Conservation (phyloP, 371 early-diverging fungal genomes). For the Lichtheimia ornata region DNA sequence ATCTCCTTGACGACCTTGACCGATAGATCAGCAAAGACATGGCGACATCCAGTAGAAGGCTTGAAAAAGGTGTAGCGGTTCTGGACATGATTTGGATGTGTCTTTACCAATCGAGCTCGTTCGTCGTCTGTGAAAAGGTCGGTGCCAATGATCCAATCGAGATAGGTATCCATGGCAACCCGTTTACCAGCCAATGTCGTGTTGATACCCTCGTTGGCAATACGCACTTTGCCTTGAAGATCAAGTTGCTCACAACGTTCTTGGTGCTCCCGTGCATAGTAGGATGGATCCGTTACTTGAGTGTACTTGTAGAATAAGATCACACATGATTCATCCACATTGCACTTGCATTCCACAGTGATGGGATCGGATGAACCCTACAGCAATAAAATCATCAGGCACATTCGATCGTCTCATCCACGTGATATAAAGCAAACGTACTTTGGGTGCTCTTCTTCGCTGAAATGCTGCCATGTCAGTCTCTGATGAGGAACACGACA, state of each 20-base stretch:
- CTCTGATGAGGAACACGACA: too few species aligned
- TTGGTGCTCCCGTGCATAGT: conserved; percentile 48
- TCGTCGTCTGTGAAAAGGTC: conserved; percentile 8
- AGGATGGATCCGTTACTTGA: conserved; percentile 36
- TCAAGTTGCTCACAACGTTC: conserved; percentile 26
- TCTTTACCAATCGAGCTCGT: conserved; percentile 4
- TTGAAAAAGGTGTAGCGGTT: conserved; percentile 61
- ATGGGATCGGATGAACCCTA: conserved; percentile 50
- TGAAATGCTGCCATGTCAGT: background rate
- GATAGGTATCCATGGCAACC: conserved; percentile 43
- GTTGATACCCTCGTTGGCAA: conserved; percentile 69
- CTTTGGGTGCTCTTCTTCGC: conserved; percentile 15
- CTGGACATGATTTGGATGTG: background rate
- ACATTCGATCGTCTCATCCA: background rate
- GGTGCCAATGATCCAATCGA: conserved; percentile 40
- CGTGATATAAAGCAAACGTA: background rate
- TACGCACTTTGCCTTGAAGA: conserved; percentile 67
- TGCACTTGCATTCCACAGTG: conserved; percentile 31
- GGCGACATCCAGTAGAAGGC: conserved; percentile 66
- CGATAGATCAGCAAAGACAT: conserved; percentile 63
- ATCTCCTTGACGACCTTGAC: conserved; percentile 72
- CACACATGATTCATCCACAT: conserved; percentile 34
- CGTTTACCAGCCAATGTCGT: conserved; percentile 62
- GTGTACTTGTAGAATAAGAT: conserved; percentile 66
- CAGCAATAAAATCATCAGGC: background rate